phyloP scores from a whole-genome alignment of 2,329 filamentous ascomycete genomes.

The Phialocephala sp. region DNA sequence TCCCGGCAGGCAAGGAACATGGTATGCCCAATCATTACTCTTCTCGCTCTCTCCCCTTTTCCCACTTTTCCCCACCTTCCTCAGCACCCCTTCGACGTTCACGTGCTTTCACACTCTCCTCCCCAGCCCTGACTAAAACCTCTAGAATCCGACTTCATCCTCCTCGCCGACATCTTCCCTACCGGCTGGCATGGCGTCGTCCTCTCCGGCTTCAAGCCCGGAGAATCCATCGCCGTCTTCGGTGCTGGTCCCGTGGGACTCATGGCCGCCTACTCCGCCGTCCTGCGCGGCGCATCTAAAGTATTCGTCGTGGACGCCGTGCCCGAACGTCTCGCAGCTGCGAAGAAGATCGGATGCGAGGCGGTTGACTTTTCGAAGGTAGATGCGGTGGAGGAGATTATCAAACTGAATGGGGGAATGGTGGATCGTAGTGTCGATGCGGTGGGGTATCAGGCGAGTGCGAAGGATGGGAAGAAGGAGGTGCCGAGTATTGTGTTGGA shows the following conservation, averaged over 20 bases:
- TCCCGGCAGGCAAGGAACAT: constrained; percentile 66
- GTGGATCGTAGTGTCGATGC: constrained; percentile 69
- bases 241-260: constrained; percentile 69
- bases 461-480: constrained; percentile 60
- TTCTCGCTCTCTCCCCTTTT: not conserved
- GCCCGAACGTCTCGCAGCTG: constrained; percentile 61
- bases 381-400: constrained; percentile 65
- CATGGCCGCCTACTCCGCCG: constrained; percentile 69
- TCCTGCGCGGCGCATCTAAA: constrained; percentile 63
- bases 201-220: constrained; percentile 62
- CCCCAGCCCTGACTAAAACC: too few relatives aligned
- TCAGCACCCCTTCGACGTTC: not conserved
- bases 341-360: constrained; percentile 65
- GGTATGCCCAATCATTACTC: not conserved
- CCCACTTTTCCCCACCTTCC: not conserved
- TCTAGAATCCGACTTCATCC: constrained; percentile 65
- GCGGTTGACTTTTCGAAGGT: constrained; percentile 65
- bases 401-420: constrained; percentile 62
- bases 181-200: constrained; percentile 63
- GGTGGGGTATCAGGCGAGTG: constrained; percentile 69
- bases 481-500: constrained; percentile 58
- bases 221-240: constrained; percentile 68
- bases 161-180: constrained; percentile 56
- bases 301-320: constrained; percentile 70
- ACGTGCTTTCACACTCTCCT: not conserved